Conservation (phyloP, 768 basidiomycete genomes). For the Macrocybe gigantea region DNA sequence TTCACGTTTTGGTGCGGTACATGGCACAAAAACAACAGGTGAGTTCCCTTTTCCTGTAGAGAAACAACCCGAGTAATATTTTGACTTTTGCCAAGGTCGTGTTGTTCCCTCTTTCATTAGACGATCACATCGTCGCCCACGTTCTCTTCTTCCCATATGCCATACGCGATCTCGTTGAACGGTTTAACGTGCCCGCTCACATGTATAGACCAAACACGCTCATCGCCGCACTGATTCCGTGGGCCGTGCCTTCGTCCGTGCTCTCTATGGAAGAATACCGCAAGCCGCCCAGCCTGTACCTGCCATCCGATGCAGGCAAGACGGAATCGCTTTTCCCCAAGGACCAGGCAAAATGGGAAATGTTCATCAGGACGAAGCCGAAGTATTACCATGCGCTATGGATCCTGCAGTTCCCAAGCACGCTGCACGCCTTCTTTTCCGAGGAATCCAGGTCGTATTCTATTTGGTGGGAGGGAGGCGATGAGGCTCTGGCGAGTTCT, state of each 20-base stretch:
- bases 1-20: constrained; percentile 29
- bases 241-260: constrained; percentile 30
- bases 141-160: constrained; percentile 49
- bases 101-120: constrained; percentile 40
- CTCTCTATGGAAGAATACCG: constrained; percentile 20
- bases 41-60: constrained; percentile 5
- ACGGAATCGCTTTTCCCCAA: constrained; percentile 5
- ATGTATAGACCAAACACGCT: constrained; percentile 23
- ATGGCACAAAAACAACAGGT: constrained; percentile 47
- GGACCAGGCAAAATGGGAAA: constrained; percentile 14
- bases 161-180: constrained; percentile 24
- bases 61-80: too few species aligned
- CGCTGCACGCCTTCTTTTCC: constrained; percentile 39
- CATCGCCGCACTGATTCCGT: constrained; percentile 43
- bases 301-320: constrained; percentile 12
- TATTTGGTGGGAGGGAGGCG: constrained; percentile 36
- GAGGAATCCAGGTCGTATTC: constrained; percentile 33
- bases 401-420: constrained; percentile 41
- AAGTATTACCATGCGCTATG: constrained; percentile 34
- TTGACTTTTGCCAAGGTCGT: constrained; percentile 33
- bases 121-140: constrained; percentile 41
- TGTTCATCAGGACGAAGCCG: constrained; percentile 16
- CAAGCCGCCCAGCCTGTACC: constrained; percentile 8
- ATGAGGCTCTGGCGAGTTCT: too few species aligned
- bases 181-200: constrained; percentile 37